Conservation (phyloP, 2,329 filamentous ascomycete species). For the Arthroderma uncinatum region DNA sequence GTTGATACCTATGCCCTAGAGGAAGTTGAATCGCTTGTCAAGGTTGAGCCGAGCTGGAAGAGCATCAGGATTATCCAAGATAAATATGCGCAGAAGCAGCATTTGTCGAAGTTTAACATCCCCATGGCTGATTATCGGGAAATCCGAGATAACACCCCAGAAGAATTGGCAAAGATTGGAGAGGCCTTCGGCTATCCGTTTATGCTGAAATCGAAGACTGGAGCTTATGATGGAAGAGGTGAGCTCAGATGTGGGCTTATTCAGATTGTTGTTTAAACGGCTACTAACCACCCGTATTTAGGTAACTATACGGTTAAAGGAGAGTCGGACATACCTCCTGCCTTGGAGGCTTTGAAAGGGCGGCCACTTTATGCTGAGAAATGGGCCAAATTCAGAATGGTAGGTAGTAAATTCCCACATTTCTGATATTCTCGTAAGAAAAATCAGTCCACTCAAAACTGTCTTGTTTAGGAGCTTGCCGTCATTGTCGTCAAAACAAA, state of each 20-base stretch:
- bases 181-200: conserved; percentile 64
- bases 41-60: conserved; percentile 70
- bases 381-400: conserved; percentile 69
- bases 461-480: conserved; percentile 53
- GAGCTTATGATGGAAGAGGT: conserved; percentile 83
- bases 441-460: not conserved
- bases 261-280: not conserved
- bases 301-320: conserved; percentile 57
- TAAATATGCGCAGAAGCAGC: conserved; percentile 81
- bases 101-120: conserved; percentile 57
- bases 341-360: conserved; percentile 55
- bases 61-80: conserved; percentile 85
- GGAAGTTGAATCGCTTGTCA: conserved; percentile 56
- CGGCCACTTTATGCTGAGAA: conserved; percentile 77
- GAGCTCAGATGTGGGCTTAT: conserved; percentile 28
- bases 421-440: not conserved
- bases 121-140: conserved; percentile 61
- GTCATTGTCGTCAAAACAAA: conserved; percentile 92
- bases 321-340: conserved; percentile 50
- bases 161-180: conserved; percentile 54
- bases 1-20: conserved; percentile 83
- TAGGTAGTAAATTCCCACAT: conserved; percentile 23
- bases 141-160: conserved; percentile 48
- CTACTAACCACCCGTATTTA: conserved; percentile 14
- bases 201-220: conserved; percentile 84